phyloP scores from a whole-genome alignment of 2,329 filamentous ascomycete species.

The Dactylellina parvicollis region DNA sequence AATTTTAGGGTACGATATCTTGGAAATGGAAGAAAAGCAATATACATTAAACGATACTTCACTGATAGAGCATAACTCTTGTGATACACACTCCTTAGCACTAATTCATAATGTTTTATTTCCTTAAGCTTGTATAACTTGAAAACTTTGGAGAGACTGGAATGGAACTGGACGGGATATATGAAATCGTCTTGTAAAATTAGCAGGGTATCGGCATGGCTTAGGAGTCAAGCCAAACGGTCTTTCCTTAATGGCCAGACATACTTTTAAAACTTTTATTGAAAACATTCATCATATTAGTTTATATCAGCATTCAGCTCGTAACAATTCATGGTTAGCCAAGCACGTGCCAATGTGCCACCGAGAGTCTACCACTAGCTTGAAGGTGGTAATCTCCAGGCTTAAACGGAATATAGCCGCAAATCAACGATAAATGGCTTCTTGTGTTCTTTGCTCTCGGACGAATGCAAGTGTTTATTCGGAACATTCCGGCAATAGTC shows the following conservation, averaged over 20 bases:
- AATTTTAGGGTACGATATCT: not conserved
- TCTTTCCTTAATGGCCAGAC: constrained; percentile 25
- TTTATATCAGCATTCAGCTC: too few relatives aligned
- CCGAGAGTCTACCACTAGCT: too few relatives aligned
- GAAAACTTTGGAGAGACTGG: constrained; percentile 6
- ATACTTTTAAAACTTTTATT: too few relatives aligned
- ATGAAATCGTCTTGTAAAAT: constrained; percentile 8
- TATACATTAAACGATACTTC: constrained; percentile 24
- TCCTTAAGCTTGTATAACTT: not conserved
- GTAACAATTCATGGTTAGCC: too few relatives aligned
- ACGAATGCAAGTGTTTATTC: not conserved
- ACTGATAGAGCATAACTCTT: constrained; percentile 8
- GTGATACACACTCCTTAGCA: constrained; percentile 16
- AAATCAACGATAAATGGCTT: too few relatives aligned
- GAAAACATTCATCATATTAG: too few relatives aligned
- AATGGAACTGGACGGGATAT: constrained; percentile 1
- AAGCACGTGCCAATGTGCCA: too few relatives aligned
- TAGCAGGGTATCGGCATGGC: constrained; percentile 29
- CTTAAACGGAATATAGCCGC: too few relatives aligned
- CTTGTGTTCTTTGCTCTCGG: too few relatives aligned
- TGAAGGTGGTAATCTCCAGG: too few relatives aligned
- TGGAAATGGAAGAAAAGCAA: not conserved
- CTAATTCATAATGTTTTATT: constrained; percentile 22
- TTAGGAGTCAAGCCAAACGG: constrained; percentile 39
- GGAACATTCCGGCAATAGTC: not conserved